These are phyloP conservation scores for Cladosporium sp. DNA, from an alignment of 2,329 filamentous ascomycete genomes.

Conservation along the genomic window DNA sequence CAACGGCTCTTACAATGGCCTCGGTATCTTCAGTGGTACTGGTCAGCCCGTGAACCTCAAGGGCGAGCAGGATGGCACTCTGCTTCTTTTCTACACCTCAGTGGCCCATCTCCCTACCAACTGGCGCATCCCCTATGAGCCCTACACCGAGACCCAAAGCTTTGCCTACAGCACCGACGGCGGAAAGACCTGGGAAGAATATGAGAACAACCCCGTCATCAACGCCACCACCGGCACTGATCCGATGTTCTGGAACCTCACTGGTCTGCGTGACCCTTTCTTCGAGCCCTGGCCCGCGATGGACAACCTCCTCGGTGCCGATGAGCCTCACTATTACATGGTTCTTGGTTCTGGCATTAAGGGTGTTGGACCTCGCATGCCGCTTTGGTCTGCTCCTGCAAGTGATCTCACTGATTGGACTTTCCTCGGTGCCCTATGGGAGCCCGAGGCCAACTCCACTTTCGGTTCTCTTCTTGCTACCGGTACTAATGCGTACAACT, in stretches of 20 bases:
- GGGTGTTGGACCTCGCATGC: conserved; percentile 43
- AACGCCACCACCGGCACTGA: conserved; percentile 29
- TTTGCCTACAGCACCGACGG: conserved; percentile 43
- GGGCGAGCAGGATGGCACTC: conserved; percentile 43
- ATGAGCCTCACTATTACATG: conserved; percentile 42
- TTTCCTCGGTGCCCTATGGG: conserved; percentile 44
- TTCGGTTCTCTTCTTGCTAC: conserved; percentile 40
- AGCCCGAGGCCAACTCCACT: conserved; percentile 39
- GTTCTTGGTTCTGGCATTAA: conserved; percentile 46
- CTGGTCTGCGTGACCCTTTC: conserved; percentile 37
- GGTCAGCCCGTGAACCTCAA: conserved; percentile 45
- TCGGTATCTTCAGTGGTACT: conserved; percentile 51
- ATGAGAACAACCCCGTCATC: conserved; percentile 44
- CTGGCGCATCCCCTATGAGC: conserved; percentile 41
- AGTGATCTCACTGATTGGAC: conserved; percentile 43
- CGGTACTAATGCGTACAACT: conserved; percentile 44
- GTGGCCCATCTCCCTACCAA: conserved; percentile 43
- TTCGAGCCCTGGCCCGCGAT: conserved; percentile 35
- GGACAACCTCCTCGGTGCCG: conserved; percentile 37
- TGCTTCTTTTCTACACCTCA: conserved; percentile 45
- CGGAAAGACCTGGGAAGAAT: conserved; percentile 44
- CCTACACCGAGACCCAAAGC: conserved; percentile 43
- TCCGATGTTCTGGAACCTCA: conserved; percentile 43
- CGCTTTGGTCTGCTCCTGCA: conserved; percentile 43
- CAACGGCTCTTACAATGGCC: conserved; percentile 43